Percentiles rank a stretch among this genome's conserved stretches.
These are phyloP conservation scores for Cyclostephanos tholiformis DNA, from an alignment of 108 stramenopile genomes.

Conservation along the genomic window DNA sequence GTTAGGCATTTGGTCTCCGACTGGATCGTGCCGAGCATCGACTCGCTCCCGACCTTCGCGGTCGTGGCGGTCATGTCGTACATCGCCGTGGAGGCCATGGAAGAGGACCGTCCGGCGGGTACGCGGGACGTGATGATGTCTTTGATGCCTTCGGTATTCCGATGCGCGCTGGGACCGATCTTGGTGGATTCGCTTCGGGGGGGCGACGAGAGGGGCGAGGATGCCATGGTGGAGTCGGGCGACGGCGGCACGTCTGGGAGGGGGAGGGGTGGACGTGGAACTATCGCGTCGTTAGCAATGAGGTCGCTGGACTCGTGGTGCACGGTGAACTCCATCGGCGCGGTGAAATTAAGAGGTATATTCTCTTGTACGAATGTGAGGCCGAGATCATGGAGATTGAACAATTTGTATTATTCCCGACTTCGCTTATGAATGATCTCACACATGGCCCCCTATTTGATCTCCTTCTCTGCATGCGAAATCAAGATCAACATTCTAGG, in stretches of 20 bases:
- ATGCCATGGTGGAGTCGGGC: background rate
- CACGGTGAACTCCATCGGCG: slow-evolving; percentile 28
- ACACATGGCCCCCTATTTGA: background rate
- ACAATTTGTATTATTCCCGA: background rate
- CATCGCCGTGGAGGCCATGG: slow-evolving; percentile 57
- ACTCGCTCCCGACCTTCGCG: slow-evolving; percentile 55
- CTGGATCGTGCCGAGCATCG: slow-evolving; percentile 76
- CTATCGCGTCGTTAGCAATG: slow-evolving; percentile 27
- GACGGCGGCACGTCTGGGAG: background rate
- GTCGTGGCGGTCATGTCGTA: slow-evolving; percentile 56
- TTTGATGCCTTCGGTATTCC: slow-evolving; percentile 52
- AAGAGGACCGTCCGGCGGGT: slow-evolving; percentile 57
- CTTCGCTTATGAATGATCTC: background rate
- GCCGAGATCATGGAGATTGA: background rate
- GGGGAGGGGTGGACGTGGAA: background rate
- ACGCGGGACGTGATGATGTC: slow-evolving; percentile 58
- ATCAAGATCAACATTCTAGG: slow-evolving; percentile 71
- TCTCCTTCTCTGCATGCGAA: background rate
- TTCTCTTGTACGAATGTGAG: slow-evolving; percentile 28
- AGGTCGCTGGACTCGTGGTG: slow-evolving; percentile 48
- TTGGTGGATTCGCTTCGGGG: slow-evolving; percentile 52
- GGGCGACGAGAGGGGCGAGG: slow-evolving; percentile 24
- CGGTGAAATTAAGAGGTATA: slow-evolving; percentile 33
- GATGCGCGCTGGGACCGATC: slow-evolving; percentile 56
- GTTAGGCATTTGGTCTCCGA: slow-evolving; percentile 64